A percentile compares a stretch with the other conserved stretches of the same genome.
Conservation (phyloP, 2,329 filamentous ascomycete genomes). For the Fusarium metavorans region DNA sequence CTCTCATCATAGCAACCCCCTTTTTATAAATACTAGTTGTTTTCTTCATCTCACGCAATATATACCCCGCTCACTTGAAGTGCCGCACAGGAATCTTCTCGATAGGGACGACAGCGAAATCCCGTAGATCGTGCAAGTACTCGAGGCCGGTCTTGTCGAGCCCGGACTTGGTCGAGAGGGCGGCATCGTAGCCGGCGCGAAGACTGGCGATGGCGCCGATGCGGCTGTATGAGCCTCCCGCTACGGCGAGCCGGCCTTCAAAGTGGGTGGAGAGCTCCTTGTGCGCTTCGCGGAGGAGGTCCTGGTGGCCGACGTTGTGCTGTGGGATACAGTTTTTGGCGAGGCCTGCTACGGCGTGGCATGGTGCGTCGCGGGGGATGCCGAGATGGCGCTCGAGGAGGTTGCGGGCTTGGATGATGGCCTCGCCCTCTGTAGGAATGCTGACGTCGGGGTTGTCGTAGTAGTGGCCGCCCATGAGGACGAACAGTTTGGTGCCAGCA, state of each 20-base stretch:
- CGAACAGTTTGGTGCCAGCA: conserved; percentile 86
- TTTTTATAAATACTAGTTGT: conserved; percentile 3
- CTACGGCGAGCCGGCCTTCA: conserved; percentile 73
- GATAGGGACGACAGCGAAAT: conserved; percentile 43
- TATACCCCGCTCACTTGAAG: conserved; percentile 3
- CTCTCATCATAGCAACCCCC: background rate
- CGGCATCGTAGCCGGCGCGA: conserved; percentile 56
- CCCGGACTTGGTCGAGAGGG: conserved; percentile 32
- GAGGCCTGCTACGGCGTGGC: conserved; percentile 69
- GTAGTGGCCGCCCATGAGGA: conserved; percentile 95
- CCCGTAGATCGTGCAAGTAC: conserved; percentile 35
- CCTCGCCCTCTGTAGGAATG: conserved; percentile 72
- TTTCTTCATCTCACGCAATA: background rate
- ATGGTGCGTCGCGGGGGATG: conserved; percentile 71
- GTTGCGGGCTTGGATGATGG: conserved; percentile 74
- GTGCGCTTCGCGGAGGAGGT: conserved; percentile 69
- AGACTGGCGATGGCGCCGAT: conserved; percentile 65
- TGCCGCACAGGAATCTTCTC: conserved; percentile 44
- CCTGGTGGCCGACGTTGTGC: conserved; percentile 82
- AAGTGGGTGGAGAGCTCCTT: conserved; percentile 67
- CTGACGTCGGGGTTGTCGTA: conserved; percentile 67
- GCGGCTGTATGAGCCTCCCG: conserved; percentile 65
- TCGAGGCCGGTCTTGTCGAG: conserved; percentile 48
- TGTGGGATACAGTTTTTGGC: conserved; percentile 87
- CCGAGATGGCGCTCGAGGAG: conserved; percentile 80